A percentile compares a stretch with the other conserved stretches of the same genome.
Evolutionary conservation across 1,284 basidiomycete genomes (phyloP).

Genomic region (Moesziomyces sp.): DNA sequence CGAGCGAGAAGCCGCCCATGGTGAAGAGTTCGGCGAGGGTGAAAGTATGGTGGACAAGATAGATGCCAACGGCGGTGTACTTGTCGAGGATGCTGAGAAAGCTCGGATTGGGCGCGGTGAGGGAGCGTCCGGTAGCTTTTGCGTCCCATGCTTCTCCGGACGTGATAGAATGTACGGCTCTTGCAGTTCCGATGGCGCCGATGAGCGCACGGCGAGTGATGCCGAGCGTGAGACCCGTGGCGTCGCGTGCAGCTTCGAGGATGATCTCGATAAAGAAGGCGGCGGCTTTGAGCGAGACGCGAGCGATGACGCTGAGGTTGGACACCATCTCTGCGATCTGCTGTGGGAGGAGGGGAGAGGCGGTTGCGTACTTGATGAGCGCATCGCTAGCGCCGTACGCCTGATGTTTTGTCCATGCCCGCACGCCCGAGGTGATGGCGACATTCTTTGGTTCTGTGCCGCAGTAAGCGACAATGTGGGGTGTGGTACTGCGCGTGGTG

Average conservation of each 20-base stretch:
- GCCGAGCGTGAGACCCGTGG: conserved; percentile 52
- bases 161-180: conserved; percentile 49
- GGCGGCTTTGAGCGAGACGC: conserved; percentile 57
- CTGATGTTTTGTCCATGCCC: conserved; percentile 46
- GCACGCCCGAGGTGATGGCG: conserved; percentile 37
- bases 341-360: conserved; percentile 51
- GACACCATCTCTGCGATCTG: conserved; percentile 58
- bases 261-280: conserved; percentile 62
- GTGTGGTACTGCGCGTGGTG: conserved; percentile 19
- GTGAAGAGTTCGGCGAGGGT: conserved; percentile 72
- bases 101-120: conserved; percentile 39
- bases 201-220: conserved; percentile 58
- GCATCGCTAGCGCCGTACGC: conserved; percentile 49
- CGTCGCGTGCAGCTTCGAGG: conserved; percentile 53
- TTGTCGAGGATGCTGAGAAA: conserved; percentile 70
- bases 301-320: conserved; percentile 49
- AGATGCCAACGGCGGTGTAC: conserved; percentile 72
- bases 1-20: conserved; percentile 71
- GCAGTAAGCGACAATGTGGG: conserved; percentile 24
- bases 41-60: conserved; percentile 71
- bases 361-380: conserved; percentile 53
- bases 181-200: conserved; percentile 51
- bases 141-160: conserved; percentile 46
- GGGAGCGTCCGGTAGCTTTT: conserved; percentile 31
- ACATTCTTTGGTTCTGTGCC: conserved; percentile 29